Base-by-base conservation (phyloP, 305 asterid species). In the Nicotiana rustica region DNA sequence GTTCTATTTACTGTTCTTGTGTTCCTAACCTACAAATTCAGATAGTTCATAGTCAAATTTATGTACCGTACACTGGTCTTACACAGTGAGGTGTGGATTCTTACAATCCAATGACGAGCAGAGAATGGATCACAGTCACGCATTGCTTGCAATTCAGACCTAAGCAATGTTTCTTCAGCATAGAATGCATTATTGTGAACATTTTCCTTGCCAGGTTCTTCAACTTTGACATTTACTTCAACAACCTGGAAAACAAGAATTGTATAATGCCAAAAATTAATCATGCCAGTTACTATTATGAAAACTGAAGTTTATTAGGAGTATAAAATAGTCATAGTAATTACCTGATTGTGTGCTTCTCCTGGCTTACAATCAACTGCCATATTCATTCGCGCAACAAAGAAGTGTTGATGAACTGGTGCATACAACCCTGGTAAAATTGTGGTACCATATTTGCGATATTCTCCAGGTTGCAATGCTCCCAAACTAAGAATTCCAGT, bases 321-420 rank as follows among this genome's bases (percentile, higher is more conserved):
- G 25, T 25, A 25, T 25, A 25, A 41, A 41, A 41, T 41, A 41
- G 12, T 41, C 49, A 41, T 41, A 41, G 49, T 41, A 41, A 10
- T 41, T 87, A 95, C 99, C 97, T 96, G 99, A 88, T 95, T 96
- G 86, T 92, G 93, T 76, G 90, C 90, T 89, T 96, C 99, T 68
- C 97, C 99, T 83, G 99, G 97, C 84, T 91, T 96, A 81, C 94
- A 92, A 87, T 96, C 99, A 44, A 96, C 97, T 21, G 98, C 87
- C 98, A 96, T 96, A 87, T 96, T 97, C 98, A 96, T 89, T 49
- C 99, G 98, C 66, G 98, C 98, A 83, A 96, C 98, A 84, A 96
- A 95, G 86, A 96, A 96, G 87, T 96, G 98, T 79, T 96, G 99
- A 90, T 96, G 99, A 77, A 96, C 97, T 10, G 99, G 98, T 18